These are phyloP conservation scores for Jatropha multifida DNA, from an alignment of 441 rosid species.

Conservation along the genomic window DNA sequence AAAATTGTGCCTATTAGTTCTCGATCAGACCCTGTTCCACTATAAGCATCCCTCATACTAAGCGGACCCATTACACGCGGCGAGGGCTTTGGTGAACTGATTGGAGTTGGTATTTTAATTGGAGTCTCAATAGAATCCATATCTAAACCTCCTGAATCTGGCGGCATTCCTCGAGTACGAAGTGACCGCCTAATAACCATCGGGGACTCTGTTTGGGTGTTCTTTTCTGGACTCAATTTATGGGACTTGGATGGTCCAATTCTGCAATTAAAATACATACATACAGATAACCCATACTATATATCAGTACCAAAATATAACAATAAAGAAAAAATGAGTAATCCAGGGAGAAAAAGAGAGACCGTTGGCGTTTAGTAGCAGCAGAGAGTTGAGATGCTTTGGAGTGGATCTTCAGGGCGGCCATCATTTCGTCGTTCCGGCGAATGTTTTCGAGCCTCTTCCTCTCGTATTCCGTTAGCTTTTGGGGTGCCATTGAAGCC, in stretches of 20 bases:
- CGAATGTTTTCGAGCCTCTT: slow-evolving; percentile 70
- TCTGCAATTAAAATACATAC: slow-evolving; percentile 28
- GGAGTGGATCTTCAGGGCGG: slow-evolving; percentile 60
- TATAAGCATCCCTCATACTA: slow-evolving; percentile 46
- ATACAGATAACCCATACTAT: neutral
- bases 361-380: slow-evolving; percentile 57
- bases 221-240: slow-evolving; percentile 42
- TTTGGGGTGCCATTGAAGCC: slow-evolving; percentile 54
- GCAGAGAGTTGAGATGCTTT: slow-evolving; percentile 57
- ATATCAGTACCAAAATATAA: neutral
- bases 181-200: slow-evolving; percentile 60
- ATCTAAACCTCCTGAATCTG: slow-evolving; percentile 48
- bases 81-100: slow-evolving; percentile 20
- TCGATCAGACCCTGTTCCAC: slow-evolving; percentile 36
- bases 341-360: neutral
- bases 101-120: neutral
- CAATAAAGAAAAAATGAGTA: neutral
- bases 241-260: slow-evolving; percentile 39
- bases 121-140: slow-evolving; percentile 29
- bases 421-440: slow-evolving; percentile 68
- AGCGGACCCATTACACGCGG: slow-evolving; percentile 46
- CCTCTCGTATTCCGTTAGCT: slow-evolving; percentile 72
- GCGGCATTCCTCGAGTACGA: slow-evolving; percentile 66
- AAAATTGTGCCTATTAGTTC: slow-evolving; percentile 36
- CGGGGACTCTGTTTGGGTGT: slow-evolving; percentile 45